Conservation (phyloP, 208 protist genomes). For the Leishmania arabica region DNA sequence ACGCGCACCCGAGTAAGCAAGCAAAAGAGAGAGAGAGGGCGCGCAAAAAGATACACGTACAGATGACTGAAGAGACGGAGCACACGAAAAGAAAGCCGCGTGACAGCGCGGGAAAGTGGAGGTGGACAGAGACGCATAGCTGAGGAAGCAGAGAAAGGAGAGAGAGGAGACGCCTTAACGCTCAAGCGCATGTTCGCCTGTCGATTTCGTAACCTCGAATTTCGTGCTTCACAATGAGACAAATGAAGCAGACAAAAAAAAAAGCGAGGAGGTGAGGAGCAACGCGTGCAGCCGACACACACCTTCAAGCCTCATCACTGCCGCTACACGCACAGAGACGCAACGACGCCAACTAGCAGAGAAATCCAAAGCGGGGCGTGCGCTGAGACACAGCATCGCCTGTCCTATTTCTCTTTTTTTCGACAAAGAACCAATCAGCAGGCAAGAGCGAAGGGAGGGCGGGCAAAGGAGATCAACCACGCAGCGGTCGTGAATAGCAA, state of each 20-base stretch:
- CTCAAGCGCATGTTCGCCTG: neutral
- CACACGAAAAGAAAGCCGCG: neutral
- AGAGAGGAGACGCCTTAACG: slow-evolving; percentile 2
- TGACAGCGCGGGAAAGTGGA: neutral
- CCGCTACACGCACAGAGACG: neutral
- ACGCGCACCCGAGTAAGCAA: too few species aligned
- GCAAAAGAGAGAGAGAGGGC: too few species aligned
- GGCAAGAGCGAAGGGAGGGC: neutral
- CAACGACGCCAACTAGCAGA: neutral
- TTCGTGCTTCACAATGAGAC: too few species aligned
- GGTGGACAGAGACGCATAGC: neutral
- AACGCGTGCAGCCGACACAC: neutral
- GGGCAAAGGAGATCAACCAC: neutral
- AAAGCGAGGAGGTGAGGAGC: neutral
- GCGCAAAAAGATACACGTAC: neutral
- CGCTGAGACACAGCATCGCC: neutral
- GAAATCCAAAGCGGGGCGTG: neutral
- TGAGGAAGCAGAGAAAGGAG: neutral
- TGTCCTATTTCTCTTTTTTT: neutral
- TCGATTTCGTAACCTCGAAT: too few species aligned
- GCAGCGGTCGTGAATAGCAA: neutral
- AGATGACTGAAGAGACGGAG: neutral
- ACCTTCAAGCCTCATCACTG: neutral
- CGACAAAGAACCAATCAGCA: neutral
- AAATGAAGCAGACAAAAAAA: neutral